A percentile compares a stretch with the other conserved stretches of the same genome.
Evolutionary conservation across 2,329 filamentous ascomycete genomes (phyloP).

Genomic region (Fusarium oligoseptatum): DNA sequence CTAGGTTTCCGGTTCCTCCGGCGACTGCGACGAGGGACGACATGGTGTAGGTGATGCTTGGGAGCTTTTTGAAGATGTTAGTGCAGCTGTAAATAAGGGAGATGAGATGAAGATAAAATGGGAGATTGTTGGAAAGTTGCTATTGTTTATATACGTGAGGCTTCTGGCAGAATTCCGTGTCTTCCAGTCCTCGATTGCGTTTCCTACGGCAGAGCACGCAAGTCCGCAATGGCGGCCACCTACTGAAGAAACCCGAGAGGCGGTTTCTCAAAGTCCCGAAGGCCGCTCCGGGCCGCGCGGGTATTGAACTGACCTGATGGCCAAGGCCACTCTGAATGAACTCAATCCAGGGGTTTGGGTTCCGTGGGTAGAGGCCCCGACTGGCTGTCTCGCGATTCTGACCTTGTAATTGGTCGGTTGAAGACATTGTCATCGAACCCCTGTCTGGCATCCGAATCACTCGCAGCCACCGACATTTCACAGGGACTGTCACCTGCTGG

Average conservation of each 20-base stretch:
- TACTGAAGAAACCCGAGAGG: neutral
- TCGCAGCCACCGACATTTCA: neutral
- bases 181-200: neutral
- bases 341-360: neutral
- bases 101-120: neutral
- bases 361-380: neutral
- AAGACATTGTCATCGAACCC: neutral
- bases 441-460: neutral
- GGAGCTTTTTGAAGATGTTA: neutral
- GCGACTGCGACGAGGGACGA: neutral
- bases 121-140: neutral
- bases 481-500: neutral
- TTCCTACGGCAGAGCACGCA: neutral
- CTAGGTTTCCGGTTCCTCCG: neutral
- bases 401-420: neutral
- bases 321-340: neutral
- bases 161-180: neutral
- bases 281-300: neutral
- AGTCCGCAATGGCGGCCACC: neutral
- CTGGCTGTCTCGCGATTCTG: neutral
- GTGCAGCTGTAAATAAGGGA: neutral
- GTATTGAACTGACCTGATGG: neutral
- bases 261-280: neutral
- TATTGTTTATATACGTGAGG: neutral
- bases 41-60: neutral